A percentile compares a stretch with the other conserved stretches of the same genome.
Conservation (phyloP, 768 basidiomycete genomes). For the Trametes elegans region DNA sequence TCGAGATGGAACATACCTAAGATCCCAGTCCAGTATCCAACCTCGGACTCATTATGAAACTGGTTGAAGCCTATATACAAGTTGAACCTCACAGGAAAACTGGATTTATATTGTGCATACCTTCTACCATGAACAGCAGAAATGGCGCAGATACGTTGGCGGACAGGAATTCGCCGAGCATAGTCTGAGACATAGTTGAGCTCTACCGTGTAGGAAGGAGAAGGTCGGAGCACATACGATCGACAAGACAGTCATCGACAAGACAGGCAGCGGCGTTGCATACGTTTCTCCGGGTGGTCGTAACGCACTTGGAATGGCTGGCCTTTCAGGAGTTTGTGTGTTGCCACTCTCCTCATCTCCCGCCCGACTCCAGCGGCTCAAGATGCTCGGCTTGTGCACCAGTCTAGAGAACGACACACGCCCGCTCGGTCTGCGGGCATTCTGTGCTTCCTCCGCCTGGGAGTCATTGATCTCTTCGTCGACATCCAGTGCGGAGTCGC, state of each 20-base stretch:
- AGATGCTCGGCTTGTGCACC: conserved; percentile 22
- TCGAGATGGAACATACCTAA: conserved; percentile 49
- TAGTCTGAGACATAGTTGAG: conserved; percentile 50
- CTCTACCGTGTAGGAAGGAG: not conserved
- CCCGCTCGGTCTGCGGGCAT: conserved; percentile 11
- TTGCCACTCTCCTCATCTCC: conserved; percentile 26
- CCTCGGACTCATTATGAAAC: conserved; percentile 75
- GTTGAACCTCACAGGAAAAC: not conserved
- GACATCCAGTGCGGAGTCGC: conserved; percentile 14
- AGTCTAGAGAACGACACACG: conserved; percentile 28
- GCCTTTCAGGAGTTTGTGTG: conserved; percentile 39
- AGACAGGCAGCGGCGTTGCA: conserved; percentile 75
- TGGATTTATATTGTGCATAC: conserved; percentile 32
- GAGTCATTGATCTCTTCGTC: not conserved
- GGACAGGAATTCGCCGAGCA: conserved; percentile 92
- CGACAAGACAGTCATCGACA: conserved; percentile 91
- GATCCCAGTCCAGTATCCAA: conserved; percentile 88
- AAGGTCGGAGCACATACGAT: conserved; percentile 54
- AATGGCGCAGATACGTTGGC: conserved; percentile 94
- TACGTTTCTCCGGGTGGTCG: conserved; percentile 59
- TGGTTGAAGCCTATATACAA: conserved; percentile 56
- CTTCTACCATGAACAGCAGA: conserved; percentile 92
- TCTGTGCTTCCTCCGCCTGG: not conserved
- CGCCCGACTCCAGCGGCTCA: conserved; percentile 22
- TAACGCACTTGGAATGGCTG: conserved; percentile 77